Conservation (phyloP, 306 rosid genomes). For the Inga oerstediana region DNA sequence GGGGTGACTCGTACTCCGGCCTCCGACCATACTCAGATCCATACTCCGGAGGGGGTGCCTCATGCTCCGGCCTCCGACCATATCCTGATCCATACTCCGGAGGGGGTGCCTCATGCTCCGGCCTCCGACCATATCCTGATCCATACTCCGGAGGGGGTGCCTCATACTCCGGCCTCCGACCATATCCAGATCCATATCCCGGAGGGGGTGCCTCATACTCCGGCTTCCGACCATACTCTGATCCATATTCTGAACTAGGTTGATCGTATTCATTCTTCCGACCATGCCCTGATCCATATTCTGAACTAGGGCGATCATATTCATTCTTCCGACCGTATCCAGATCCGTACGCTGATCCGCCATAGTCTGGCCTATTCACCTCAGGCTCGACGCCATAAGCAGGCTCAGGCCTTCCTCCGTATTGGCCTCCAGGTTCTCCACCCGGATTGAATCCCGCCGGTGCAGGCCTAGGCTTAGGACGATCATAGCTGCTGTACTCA, state of each 20-base stretch:
- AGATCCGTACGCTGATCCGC: constrained; percentile 10
- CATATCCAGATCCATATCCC: not conserved
- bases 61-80: no score
- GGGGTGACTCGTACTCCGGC: constrained; percentile 35
- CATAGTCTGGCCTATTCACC: not conserved
- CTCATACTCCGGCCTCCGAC: not conserved
- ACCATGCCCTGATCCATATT: not conserved
- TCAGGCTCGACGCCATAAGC: not conserved
- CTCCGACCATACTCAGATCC: constrained; percentile 23
- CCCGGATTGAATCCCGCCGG: constrained; percentile 23
- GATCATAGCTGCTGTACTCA: constrained; percentile 67
- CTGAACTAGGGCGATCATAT: not conserved
- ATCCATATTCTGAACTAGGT: not conserved
- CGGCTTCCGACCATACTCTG: constrained; percentile 1
- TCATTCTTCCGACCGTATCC: constrained; percentile 12
- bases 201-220: not conserved
- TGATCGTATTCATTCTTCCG: not conserved
- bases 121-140: not conserved
- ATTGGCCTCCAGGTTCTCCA: constrained; percentile 6
- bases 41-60: no score
- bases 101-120: no score
- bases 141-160: not conserved
- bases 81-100: no score
- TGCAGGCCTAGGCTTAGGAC: constrained; percentile 48
- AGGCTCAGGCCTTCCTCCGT: constrained; percentile 23